Evolutionary conservation across 805 yeast genomes (phyloP).

Genomic region (Candida insectalens): DNA sequence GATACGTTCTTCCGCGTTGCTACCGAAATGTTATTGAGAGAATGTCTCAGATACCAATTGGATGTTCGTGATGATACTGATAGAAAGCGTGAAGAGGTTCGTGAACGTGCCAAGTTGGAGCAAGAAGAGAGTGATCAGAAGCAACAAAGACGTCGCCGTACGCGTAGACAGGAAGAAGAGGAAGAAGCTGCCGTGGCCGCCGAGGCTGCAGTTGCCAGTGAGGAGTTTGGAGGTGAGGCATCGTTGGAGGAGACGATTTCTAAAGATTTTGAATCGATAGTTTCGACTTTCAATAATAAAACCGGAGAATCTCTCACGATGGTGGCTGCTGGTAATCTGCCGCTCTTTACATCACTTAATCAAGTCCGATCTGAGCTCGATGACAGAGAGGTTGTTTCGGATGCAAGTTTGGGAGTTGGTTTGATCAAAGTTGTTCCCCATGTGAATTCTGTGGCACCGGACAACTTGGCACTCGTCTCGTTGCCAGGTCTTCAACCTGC

Average conservation of each 20-base stretch:
- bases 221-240: slow-evolving; percentile 8
- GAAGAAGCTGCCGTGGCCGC: slow-evolving; percentile 3
- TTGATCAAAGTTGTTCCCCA: slow-evolving; percentile 63
- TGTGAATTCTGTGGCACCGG: slow-evolving; percentile 24
- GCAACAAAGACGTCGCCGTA: neutral
- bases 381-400: slow-evolving; percentile 57
- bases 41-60: slow-evolving; percentile 37
- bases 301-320: slow-evolving; percentile 60
- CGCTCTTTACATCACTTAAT: slow-evolving; percentile 66
- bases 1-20: slow-evolving; percentile 57
- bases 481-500: slow-evolving; percentile 12
- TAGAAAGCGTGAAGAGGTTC: neutral
- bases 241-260: slow-evolving; percentile 33
- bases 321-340: slow-evolving; percentile 53
- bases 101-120: neutral
- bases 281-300: slow-evolving; percentile 37
- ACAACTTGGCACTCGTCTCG: slow-evolving; percentile 36
- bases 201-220: slow-evolving; percentile 7
- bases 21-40: slow-evolving; percentile 55
- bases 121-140: neutral
- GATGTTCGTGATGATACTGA: slow-evolving; percentile 7
- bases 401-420: slow-evolving; percentile 44
- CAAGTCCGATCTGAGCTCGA: slow-evolving; percentile 66
- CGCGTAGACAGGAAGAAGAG: slow-evolving; percentile 1
- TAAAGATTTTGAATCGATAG: slow-evolving; percentile 52